phyloP scores from a whole-genome alignment of 805 yeast species.

The Blastobotrys mokoenaii region DNA sequence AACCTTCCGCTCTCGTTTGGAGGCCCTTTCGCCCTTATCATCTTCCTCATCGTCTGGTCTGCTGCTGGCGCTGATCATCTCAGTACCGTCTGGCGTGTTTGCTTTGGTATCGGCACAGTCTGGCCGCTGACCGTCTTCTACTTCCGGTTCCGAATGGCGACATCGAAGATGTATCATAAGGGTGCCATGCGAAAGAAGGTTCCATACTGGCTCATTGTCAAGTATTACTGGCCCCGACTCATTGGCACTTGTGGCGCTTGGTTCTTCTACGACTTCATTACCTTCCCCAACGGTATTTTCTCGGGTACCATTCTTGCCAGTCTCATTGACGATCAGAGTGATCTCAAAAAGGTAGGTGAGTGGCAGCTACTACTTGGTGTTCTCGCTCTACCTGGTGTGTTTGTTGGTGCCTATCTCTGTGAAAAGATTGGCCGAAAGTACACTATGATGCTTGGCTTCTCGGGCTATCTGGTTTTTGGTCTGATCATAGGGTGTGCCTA shows the following conservation, averaged over 20 bases:
- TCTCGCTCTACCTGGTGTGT: constrained; percentile 65
- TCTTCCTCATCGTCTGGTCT: constrained; percentile 59
- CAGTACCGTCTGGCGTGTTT: constrained; percentile 58
- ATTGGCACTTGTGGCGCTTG: constrained; percentile 68
- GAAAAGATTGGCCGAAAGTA: constrained; percentile 62
- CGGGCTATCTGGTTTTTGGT: constrained; percentile 55
- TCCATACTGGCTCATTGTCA: constrained; percentile 51
- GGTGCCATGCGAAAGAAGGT: constrained; percentile 52
- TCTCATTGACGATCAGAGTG: constrained; percentile 41
- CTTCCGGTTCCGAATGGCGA: constrained; percentile 62
- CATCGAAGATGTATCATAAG: constrained; percentile 54
- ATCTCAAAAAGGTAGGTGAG: constrained; percentile 51
- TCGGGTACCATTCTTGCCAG: constrained; percentile 51
- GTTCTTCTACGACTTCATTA: constrained; percentile 75
- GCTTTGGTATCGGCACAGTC: constrained; percentile 66
- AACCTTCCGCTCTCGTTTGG: constrained; percentile 69
- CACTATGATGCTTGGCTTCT: constrained; percentile 59
- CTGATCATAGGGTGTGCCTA: constrained; percentile 35
- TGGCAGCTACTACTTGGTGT: constrained; percentile 62
- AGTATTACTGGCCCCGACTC: constrained; percentile 59
- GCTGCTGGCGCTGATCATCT: constrained; percentile 39
- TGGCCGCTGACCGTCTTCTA: constrained; percentile 67
- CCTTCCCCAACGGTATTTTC: constrained; percentile 71
- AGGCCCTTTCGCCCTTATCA: constrained; percentile 64
- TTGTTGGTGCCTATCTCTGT: constrained; percentile 57